Percentiles rank a stretch among this genome's conserved stretches.
Conservation (phyloP, 1,139 yeast species). For the Candida labiduridarum region DNA sequence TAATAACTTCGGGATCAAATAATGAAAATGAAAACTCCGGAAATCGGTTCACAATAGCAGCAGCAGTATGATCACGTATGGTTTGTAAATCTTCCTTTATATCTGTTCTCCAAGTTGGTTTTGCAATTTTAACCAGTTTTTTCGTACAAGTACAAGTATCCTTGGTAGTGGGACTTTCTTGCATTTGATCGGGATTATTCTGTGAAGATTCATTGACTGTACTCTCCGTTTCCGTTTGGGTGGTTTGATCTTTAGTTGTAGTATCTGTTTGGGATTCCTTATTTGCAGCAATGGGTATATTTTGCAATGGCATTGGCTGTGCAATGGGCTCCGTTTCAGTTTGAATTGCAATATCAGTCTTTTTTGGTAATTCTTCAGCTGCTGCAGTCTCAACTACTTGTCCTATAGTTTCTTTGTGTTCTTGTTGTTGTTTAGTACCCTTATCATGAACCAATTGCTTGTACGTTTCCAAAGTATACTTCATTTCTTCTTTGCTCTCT, state of each 20-base stretch:
- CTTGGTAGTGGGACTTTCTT: too few relatives aligned
- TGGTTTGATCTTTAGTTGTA: neutral
- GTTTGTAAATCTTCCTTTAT: neutral
- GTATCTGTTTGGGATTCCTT: neutral
- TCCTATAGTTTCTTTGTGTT: too few relatives aligned
- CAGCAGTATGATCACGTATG: neutral
- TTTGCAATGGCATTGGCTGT: neutral
- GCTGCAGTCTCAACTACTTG: too few relatives aligned
- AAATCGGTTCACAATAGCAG: neutral
- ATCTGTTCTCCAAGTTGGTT: neutral
- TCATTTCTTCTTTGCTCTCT: too few relatives aligned
- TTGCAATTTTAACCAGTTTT: neutral
- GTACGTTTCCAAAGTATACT: too few relatives aligned
- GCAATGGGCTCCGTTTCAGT: too few relatives aligned
- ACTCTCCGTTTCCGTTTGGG: neutral
- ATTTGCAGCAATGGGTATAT: neutral
- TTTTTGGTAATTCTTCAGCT: too few relatives aligned
- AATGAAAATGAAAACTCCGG: slow-evolving; percentile 1
- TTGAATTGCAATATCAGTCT: too few relatives aligned
- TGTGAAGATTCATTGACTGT: neutral
- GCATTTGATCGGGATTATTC: neutral
- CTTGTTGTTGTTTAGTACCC: too few relatives aligned
- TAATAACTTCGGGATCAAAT: neutral
- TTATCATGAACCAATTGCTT: too few relatives aligned
- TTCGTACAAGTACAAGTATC: too few relatives aligned